Evolutionary conservation across 192 early-diverging fungal genomes (phyloP).

Genomic region (Entophlyctis helioformis): DNA sequence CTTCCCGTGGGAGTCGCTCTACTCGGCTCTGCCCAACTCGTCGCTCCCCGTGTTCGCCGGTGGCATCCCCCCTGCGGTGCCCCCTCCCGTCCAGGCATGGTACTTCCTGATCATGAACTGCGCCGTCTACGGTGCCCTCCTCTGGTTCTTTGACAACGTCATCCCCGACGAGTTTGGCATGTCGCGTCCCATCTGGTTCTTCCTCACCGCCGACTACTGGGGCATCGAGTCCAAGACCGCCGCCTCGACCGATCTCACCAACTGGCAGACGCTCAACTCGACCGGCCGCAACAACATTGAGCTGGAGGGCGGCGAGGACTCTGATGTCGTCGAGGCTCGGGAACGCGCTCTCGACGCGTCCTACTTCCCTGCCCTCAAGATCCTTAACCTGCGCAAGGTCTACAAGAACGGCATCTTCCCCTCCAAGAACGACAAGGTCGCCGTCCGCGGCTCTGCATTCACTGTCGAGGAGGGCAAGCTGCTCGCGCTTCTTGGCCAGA

Average conservation of each 20-base stretch:
- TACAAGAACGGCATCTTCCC: conserved; percentile 16
- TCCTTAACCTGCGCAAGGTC: conserved; percentile 34
- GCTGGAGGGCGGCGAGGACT: conserved; percentile 27
- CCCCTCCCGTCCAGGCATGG: conserved; percentile 48
- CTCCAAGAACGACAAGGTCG: conserved; percentile 20
- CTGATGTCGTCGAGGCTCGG: conserved; percentile 34
- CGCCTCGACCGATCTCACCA: conserved; percentile 3
- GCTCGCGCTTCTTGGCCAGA: conserved; percentile 57
- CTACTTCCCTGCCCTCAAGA: conserved; percentile 20
- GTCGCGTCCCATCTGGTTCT: conserved; percentile 41
- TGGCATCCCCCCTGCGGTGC: conserved; percentile 36
- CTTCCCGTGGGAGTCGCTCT: conserved; percentile 25
- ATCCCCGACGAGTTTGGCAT: conserved; percentile 68
- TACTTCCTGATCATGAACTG: conserved; percentile 56
- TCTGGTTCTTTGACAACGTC: conserved; percentile 64
- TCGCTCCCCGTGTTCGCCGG: conserved; percentile 24
- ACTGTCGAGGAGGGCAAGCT: conserved; percentile 34
- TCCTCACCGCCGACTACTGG: conserved; percentile 57
- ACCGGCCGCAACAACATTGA: neutral
- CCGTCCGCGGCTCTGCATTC: conserved; percentile 21
- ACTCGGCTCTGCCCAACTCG: conserved; percentile 1
- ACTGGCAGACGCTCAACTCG: conserved; percentile 23
- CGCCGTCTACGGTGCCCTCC: conserved; percentile 41
- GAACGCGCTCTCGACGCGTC: conserved; percentile 14
- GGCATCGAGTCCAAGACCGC: conserved; percentile 25